phyloP scores from a whole-genome alignment of 768 basidiomycete genomes.

The Erythrobasidium yunnanense region DNA sequence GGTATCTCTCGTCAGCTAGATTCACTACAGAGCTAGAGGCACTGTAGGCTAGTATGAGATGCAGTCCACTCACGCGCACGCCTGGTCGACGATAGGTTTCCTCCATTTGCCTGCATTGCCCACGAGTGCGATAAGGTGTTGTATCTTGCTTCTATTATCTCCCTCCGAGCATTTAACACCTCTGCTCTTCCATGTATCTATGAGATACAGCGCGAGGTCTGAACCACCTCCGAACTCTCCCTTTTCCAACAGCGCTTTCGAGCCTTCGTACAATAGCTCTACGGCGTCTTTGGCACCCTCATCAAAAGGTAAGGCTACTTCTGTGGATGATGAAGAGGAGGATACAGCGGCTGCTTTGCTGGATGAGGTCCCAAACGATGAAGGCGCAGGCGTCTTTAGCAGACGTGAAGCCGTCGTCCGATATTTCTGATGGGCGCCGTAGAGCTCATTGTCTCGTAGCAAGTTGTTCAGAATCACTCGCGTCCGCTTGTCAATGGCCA shows the following conservation, averaged over 20 bases:
- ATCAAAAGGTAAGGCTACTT: conserved; percentile 33
- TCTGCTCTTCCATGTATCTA: conserved; percentile 72
- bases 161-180: conserved; percentile 47
- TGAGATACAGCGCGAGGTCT: conserved; percentile 66
- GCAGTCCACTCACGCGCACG: conserved; percentile 41
- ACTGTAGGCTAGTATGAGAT: too few relatives aligned
- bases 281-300: conserved; percentile 73
- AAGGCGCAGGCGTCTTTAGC: conserved; percentile 27
- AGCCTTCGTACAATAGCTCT: conserved; percentile 82
- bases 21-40: too few relatives aligned
- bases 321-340: too few relatives aligned
- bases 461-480: conserved; percentile 22
- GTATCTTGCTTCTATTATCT: conserved; percentile 30
- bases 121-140: conserved; percentile 12
- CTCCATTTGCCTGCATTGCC: conserved; percentile 21
- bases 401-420: conserved; percentile 27
- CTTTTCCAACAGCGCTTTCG: conserved; percentile 73
- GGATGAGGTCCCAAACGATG: conserved; percentile 19
- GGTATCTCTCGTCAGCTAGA: too few relatives aligned
- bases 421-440: conserved; percentile 27
- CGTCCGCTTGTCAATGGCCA: conserved; percentile 8
- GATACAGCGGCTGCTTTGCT: too few relatives aligned
- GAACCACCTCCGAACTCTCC: conserved; percentile 81
- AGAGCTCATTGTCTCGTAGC: conserved; percentile 18
- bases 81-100: conserved; percentile 49